These are phyloP conservation scores for Exutisphaerella laricina DNA, from an alignment of 2,329 filamentous ascomycete species.

Conservation along the genomic window DNA sequence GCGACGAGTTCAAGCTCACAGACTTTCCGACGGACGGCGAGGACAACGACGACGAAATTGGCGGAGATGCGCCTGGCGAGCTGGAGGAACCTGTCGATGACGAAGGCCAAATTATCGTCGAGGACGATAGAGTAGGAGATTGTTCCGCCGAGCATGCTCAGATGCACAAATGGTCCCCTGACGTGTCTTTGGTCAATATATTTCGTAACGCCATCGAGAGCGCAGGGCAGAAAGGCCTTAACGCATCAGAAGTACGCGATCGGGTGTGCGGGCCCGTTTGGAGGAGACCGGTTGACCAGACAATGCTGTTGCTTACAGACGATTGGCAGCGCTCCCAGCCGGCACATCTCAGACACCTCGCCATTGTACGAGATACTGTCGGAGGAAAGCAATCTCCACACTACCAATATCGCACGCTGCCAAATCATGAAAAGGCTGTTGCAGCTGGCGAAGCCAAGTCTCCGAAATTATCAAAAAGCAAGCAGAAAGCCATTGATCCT, in stretches of 20 bases:
- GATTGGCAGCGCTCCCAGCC: constrained; percentile 56
- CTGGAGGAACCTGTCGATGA: constrained; percentile 6
- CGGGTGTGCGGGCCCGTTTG: constrained; percentile 46
- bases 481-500: constrained; percentile 25
- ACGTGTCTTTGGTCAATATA: constrained; percentile 48
- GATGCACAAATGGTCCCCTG: constrained; percentile 54
- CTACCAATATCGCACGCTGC: constrained; percentile 52
- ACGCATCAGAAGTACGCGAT: constrained; percentile 39
- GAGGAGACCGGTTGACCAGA: constrained; percentile 50
- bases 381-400: constrained; percentile 44
- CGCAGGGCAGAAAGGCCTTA: constrained; percentile 46
- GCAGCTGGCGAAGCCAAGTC: constrained; percentile 30
- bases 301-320: constrained; percentile 49
- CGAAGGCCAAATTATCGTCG: neutral
- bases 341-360: constrained; percentile 50
- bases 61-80: constrained; percentile 7
- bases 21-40: constrained; percentile 4
- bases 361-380: constrained; percentile 51
- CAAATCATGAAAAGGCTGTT: constrained; percentile 50
- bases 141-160: too few relatives aligned
- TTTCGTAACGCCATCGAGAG: constrained; percentile 46
- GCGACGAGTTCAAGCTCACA: constrained; percentile 9
- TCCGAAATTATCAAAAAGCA: constrained; percentile 18
- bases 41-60: constrained; percentile 9
- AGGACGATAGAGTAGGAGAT: too few relatives aligned